Percentiles rank a stretch among this genome's conserved stretches.
These are phyloP conservation scores for Seminavis robusta DNA, from an alignment of 108 stramenopile genomes.

Conservation along the genomic window DNA sequence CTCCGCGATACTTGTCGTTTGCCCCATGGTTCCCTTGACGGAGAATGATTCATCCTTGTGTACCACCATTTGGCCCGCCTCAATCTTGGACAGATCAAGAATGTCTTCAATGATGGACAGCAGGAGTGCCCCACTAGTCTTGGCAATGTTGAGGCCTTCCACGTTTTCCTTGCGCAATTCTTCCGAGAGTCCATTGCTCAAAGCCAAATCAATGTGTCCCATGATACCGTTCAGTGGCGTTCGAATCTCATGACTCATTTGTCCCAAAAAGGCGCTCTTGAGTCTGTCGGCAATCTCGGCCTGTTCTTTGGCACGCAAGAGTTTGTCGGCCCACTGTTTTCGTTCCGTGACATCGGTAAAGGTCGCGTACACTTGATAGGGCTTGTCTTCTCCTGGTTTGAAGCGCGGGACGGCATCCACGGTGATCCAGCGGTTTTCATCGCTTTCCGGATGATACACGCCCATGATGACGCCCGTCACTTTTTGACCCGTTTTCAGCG, in stretches of 20 bases:
- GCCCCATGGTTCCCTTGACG: not conserved
- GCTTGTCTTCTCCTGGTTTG: slow-evolving; percentile 1
- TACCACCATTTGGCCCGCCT: slow-evolving; percentile 30
- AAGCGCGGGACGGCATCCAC: slow-evolving; percentile 13
- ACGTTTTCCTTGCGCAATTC: not conserved
- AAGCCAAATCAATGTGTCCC: slow-evolving; percentile 35
- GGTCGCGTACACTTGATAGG: slow-evolving; percentile 8
- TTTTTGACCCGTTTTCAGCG: slow-evolving; percentile 1
- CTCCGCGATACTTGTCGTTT: slow-evolving; percentile 4
- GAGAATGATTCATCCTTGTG: slow-evolving; percentile 8
- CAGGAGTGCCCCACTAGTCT: slow-evolving; percentile 5
- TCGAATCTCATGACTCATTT: slow-evolving; percentile 57
- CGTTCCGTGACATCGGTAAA: slow-evolving; percentile 13
- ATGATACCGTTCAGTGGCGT: slow-evolving; percentile 56
- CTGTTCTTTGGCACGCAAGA: slow-evolving; percentile 25
- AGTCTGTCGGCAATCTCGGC: slow-evolving; percentile 31
- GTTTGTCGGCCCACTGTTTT: not conserved
- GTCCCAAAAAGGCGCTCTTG: slow-evolving; percentile 48
- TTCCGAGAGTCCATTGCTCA: not conserved
- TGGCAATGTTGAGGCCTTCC: not conserved
- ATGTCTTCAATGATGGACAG: slow-evolving; percentile 43
- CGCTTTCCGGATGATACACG: not conserved
- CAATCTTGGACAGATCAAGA: slow-evolving; percentile 57
- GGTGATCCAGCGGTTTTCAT: slow-evolving; percentile 1
- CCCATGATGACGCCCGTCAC: slow-evolving; percentile 10